These are phyloP conservation scores for Lentinula edodes DNA, from an alignment of 768 basidiomycete species.

Conservation along the genomic window DNA sequence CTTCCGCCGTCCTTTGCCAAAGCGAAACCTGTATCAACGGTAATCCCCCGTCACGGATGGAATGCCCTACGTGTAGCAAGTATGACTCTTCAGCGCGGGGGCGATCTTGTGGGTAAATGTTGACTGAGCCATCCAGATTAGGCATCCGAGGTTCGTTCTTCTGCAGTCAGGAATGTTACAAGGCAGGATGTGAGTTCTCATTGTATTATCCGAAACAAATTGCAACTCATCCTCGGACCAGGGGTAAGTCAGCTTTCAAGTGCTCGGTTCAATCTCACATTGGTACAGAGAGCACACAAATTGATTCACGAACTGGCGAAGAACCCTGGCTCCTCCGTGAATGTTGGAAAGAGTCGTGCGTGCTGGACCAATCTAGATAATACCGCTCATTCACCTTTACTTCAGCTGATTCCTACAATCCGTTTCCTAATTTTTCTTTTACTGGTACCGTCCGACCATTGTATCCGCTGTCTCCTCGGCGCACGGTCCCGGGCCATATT, in stretches of 20 bases:
- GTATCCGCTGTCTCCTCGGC: constrained; percentile 82
- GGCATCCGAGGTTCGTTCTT: constrained; percentile 85
- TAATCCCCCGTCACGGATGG: constrained; percentile 78
- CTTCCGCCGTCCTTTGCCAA: constrained; percentile 49
- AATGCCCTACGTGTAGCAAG: constrained; percentile 95
- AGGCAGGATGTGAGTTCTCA: constrained; percentile 73
- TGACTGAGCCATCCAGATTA: constrained; percentile 32
- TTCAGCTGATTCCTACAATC: constrained; percentile 73
- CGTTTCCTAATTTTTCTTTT: constrained; percentile 71
- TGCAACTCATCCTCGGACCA: constrained; percentile 7
- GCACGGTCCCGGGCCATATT: constrained; percentile 79
- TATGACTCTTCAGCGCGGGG: constrained; percentile 21
- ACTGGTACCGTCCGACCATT: constrained; percentile 76
- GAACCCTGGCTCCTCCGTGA: constrained; percentile 7
- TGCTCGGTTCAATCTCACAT: background rate
- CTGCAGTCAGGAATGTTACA: constrained; percentile 96
- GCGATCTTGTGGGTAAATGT: constrained; percentile 7
- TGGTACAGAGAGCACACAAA: constrained; percentile 74
- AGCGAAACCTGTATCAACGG: constrained; percentile 70
- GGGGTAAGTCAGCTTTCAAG: constrained; percentile 17
- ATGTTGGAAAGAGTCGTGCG: constrained; percentile 1
- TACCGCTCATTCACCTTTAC: background rate
- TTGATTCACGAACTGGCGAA: constrained; percentile 62
- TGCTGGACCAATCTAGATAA: background rate
- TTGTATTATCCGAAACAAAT: background rate